Conservation (phyloP, 1,139 yeast genomes). For the Lodderomyces pseudojiufengensis region DNA sequence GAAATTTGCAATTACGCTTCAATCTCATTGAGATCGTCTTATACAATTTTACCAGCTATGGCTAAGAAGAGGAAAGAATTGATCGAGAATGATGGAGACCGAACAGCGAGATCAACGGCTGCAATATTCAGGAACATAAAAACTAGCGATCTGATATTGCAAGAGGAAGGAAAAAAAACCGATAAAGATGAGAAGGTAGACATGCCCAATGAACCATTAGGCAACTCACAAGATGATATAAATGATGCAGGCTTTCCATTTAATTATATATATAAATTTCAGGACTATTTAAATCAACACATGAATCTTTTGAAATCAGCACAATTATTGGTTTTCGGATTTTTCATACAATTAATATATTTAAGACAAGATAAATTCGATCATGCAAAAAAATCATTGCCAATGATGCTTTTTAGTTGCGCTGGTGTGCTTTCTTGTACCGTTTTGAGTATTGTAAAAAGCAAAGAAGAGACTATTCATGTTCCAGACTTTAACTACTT, state of each 20-base stretch:
- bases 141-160: conserved; percentile 2
- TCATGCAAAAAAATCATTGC: conserved; percentile 18
- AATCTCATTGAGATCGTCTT: no score
- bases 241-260: conserved; percentile 22
- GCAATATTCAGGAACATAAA: conserved; percentile 18
- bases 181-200: conserved; percentile 3
- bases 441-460: conserved; percentile 25
- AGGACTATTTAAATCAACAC: conserved; percentile 39
- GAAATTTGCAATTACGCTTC: no score
- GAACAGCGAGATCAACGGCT: conserved; percentile 19
- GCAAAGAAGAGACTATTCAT: conserved; percentile 16
- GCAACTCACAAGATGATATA: conserved; percentile 18
- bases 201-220: conserved; percentile 3
- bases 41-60: neutral
- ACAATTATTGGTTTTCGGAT: conserved; percentile 32
- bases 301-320: conserved; percentile 29
- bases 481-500: conserved; percentile 40
- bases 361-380: conserved; percentile 17
- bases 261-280: conserved; percentile 29
- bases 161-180: conserved; percentile 4
- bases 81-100: conserved; percentile 3
- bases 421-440: conserved; percentile 32
- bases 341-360: conserved; percentile 31
- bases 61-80: conserved; percentile 1
- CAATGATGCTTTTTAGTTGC: conserved; percentile 32